A percentile compares a stretch with the other conserved stretches of the same genome.
phyloP scores from a whole-genome alignment of 1,284 basidiomycete genomes.

The Trametes polyzona region DNA sequence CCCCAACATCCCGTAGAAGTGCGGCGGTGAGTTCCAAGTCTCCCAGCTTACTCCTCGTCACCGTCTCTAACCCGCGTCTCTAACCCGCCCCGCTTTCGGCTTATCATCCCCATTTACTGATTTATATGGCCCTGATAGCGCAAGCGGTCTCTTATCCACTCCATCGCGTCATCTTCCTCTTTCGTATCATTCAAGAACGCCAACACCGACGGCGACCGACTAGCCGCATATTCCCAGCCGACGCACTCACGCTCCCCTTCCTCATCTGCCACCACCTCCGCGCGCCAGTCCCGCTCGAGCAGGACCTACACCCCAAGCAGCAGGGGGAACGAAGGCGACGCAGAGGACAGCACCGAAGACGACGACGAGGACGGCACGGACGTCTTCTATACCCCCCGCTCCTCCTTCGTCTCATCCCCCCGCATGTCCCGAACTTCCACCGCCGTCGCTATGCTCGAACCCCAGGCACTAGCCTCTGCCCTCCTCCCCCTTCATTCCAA shows the following conservation, averaged over 20 bases:
- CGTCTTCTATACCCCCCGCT: conserved; percentile 51
- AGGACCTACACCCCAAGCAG: conserved; percentile 19
- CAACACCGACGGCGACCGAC: conserved; percentile 17
- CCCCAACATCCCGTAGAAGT: conserved; percentile 4
- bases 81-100: neutral
- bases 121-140: conserved; percentile 8
- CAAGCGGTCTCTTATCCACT: conserved; percentile 32
- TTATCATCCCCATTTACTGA: conserved; percentile 14
- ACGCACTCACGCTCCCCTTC: conserved; percentile 10
- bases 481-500: conserved; percentile 28
- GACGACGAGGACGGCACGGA: conserved; percentile 47
- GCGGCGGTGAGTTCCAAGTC: conserved; percentile 3
- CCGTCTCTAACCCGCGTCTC: neutral
- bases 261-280: conserved; percentile 21
- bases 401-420: conserved; percentile 51
- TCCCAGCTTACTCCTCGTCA: too few species aligned
- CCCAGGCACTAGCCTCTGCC: conserved; percentile 33
- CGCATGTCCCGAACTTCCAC: conserved; percentile 38
- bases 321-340: conserved; percentile 34
- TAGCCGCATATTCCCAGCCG: conserved; percentile 4
- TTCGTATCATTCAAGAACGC: conserved; percentile 21
- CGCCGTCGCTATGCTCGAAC: conserved; percentile 38
- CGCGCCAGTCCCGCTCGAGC: conserved; percentile 21
- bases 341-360: conserved; percentile 37
- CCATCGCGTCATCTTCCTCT: conserved; percentile 34